Percentiles rank a stretch among this genome's conserved stretches.
Conservation (phyloP, 495 filamentous ascomycete species). For the Astrothelium subdiscretum region DNA sequence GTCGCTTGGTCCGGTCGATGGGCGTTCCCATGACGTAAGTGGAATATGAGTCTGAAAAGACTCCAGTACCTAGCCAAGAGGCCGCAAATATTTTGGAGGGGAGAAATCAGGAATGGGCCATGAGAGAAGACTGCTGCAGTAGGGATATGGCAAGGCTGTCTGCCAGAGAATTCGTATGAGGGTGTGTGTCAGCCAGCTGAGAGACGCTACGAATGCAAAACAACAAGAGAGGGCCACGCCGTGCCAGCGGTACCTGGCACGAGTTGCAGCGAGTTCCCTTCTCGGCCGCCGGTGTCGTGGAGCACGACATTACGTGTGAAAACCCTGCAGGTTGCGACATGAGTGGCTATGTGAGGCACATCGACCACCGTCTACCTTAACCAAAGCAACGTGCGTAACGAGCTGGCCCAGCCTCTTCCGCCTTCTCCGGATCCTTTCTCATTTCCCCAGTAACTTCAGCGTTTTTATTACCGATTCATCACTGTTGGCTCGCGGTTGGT, state of each 20-base stretch:
- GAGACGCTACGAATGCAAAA: background rate
- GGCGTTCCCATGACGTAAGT: background rate
- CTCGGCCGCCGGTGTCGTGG: background rate
- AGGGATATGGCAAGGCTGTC: no score
- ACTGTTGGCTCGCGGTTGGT: background rate
- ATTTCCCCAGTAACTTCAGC: background rate
- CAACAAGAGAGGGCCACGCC: background rate
- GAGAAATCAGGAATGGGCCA: background rate
- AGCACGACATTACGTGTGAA: background rate
- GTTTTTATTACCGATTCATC: background rate
- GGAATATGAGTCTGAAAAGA: background rate
- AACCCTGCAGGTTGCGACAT: background rate
- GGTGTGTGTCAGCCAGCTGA: slow-evolving; percentile 1
- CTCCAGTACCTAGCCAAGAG: background rate
- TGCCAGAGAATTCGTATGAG: background rate
- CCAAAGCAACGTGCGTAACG: background rate
- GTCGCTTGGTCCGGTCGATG: background rate
- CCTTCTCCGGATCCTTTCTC: background rate
- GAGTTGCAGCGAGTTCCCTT: background rate
- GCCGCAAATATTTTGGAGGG: background rate
- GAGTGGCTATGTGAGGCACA: background rate
- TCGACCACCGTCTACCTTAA: no score
- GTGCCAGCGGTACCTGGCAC: background rate
- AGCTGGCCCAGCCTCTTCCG: background rate
- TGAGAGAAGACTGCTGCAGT: no score